A percentile compares a stretch with the other conserved stretches of the same genome.
Conservation (phyloP, 2,329 filamentous ascomycete species). For the Cytospora leucostoma region DNA sequence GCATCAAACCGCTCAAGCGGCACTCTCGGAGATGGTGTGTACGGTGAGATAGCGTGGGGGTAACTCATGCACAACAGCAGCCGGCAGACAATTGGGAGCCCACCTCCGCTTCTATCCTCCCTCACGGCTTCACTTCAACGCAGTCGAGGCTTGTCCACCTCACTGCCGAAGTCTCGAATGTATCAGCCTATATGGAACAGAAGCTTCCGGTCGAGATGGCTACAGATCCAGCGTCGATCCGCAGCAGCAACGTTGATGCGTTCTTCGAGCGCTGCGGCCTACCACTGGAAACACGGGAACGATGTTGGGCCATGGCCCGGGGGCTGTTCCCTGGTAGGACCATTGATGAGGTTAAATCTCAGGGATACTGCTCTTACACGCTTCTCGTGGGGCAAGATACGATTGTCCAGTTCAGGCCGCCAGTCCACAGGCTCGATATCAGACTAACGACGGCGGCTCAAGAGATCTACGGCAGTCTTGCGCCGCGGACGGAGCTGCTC, state of each 20-base stretch:
- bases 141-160: background rate
- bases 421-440: constrained; percentile 44
- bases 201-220: background rate
- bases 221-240: background rate
- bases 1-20: background rate
- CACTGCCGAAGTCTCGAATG: background rate
- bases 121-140: background rate
- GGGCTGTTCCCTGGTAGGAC: constrained; percentile 36
- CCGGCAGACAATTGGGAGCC: constrained; percentile 3
- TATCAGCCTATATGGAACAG: background rate
- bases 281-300: background rate
- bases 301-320: constrained; percentile 35
- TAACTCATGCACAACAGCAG: constrained; percentile 20
- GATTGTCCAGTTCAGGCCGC: constrained; percentile 53
- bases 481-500: constrained; percentile 44
- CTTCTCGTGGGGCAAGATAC: constrained; percentile 41
- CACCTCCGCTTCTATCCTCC: constrained; percentile 10
- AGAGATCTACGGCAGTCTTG: constrained; percentile 43
- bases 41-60: constrained; percentile 19
- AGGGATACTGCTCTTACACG: constrained; percentile 57
- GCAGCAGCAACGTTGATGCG: constrained; percentile 3
- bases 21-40: constrained; percentile 1
- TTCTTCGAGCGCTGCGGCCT: constrained; percentile 26
- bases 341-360: constrained; percentile 40
- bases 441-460: constrained; percentile 41